Conservation (phyloP, 176 grass and related monocot species). For the Phoenix roebelenii region DNA sequence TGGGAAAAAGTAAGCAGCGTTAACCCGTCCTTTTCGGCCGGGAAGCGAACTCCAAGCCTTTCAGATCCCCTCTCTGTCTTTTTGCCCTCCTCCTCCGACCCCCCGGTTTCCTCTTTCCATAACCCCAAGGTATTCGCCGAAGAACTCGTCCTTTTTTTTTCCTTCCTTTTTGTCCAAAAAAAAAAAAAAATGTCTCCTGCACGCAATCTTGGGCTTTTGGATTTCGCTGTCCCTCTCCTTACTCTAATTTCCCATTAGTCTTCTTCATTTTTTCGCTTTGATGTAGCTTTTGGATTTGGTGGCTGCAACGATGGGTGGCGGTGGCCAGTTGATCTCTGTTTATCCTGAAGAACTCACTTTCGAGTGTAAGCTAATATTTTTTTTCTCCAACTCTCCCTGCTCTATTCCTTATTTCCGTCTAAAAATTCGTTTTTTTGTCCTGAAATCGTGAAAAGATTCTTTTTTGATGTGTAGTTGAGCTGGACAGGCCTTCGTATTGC, state of each 20-base stretch:
- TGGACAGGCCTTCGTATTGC: conserved; percentile 84
- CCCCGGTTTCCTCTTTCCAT: background rate
- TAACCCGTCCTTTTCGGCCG: conserved; percentile 43
- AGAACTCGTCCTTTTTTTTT: conserved; percentile 2
- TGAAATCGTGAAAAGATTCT: conserved; percentile 1
- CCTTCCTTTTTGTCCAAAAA: conserved; percentile 3
- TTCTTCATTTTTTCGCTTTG: conserved; percentile 10
- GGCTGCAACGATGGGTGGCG: conserved; percentile 49
- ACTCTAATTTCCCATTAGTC: conserved; percentile 8
- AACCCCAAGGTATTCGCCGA: too few species aligned
- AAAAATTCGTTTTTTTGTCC: conserved; percentile 3
- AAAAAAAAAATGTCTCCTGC: background rate
- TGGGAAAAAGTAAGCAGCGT: conserved; percentile 19
- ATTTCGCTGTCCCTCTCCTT: too few species aligned
- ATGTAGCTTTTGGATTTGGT: conserved; percentile 7
- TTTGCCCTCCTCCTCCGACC: background rate
- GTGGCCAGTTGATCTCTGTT: conserved; percentile 72
- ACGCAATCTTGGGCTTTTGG: too few species aligned
- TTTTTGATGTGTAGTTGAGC: conserved; percentile 59
- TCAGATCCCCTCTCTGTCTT: background rate
- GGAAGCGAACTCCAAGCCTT: conserved; percentile 36
- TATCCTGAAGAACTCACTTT: conserved; percentile 87
- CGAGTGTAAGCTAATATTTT: conserved; percentile 40
- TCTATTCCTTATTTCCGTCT: conserved; percentile 8
- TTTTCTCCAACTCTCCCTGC: background rate